Base-by-base conservation (phyloP, 2,329 filamentous ascomycete species). In the Phialemoniopsis sp. region DNA sequence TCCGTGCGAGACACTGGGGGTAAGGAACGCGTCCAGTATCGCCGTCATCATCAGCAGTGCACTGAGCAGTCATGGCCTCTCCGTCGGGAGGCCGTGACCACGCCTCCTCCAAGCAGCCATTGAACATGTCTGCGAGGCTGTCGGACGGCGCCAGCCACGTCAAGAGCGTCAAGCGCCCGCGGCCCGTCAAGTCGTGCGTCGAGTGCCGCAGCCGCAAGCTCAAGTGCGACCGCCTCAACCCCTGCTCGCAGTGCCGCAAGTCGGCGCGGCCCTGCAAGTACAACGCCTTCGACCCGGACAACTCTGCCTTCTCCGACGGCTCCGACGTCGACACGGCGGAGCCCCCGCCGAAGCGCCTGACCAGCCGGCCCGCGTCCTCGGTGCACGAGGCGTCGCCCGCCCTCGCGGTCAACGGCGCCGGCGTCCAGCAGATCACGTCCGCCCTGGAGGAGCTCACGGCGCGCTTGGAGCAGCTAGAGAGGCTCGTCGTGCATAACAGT, bases 161-260 rank as follows among this genome's bases (percentile, higher is more conserved):
- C 44, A 46, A 41, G 39, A 72, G 69, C 46, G 72, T 76, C 37
- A 76, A 76, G 51, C 63, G 73, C 26, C 71, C 72, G 3, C 59
- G 73, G 8, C 73, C 73, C 4, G 73, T 76, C 45, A 77, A 77
- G 52, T 76, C 72, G 4, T 78, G 73, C 52, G 70, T 70, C 41
- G 71, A 75, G 48, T 78, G 76, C 49, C 66, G 76, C 39, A 77
- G 77, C 53, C 67, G 76, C 49, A 80, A 77, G 53, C 58, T 78
- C 5, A 66, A 68, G 42, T 80, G 76, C 55, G 74, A 80, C 53
- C 67, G 76, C 33, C 61, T 68, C n/a, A 62, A 66, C 32, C 73
- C 74, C 4, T 80, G 76, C 49, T 72, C 72, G 6, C 75, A 79
- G 52, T 80, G 76, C 51, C 71, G 74, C 37, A 77, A 75, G 53